These are phyloP conservation scores for Mortierella sp. DNA, from an alignment of 371 early-diverging fungal genomes.

Conservation along the genomic window DNA sequence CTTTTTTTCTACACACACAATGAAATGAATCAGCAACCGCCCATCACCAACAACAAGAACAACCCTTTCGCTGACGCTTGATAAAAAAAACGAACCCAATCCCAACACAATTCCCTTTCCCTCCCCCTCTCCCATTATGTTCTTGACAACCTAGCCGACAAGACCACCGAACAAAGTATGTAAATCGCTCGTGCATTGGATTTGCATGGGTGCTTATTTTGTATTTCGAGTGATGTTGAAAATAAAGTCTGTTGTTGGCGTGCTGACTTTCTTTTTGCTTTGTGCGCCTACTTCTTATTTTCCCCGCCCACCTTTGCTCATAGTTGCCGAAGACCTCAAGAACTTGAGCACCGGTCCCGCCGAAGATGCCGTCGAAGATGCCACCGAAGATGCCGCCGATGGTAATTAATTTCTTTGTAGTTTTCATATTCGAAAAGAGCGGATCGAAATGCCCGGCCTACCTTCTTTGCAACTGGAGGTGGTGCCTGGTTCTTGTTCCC, in stretches of 20 bases:
- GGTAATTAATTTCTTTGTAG: not conserved
- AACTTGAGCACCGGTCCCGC: conserved; percentile 16
- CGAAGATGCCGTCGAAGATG: not conserved
- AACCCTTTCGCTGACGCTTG: not conserved
- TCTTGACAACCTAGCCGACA: not conserved
- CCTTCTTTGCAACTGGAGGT: not conserved
- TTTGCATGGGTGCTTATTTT: not conserved
- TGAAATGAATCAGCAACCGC: not conserved
- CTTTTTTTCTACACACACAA: not conserved
- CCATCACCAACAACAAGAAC: not conserved
- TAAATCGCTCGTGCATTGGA: not conserved
- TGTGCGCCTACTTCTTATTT: too few relatives aligned
- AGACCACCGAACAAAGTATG: conserved; percentile 12
- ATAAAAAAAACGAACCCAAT: not conserved
- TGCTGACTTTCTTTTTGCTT: not conserved
- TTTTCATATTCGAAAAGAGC: not conserved
- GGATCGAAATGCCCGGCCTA: not conserved
- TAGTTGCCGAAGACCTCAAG: conserved; percentile 10
- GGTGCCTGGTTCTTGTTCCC: not conserved
- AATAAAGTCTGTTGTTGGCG: not conserved
- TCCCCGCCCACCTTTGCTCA: not conserved
- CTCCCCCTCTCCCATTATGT: not conserved
- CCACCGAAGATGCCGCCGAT: not conserved
- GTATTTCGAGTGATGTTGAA: not conserved
- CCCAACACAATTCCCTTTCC: not conserved